Percentiles rank a stretch among this genome's conserved stretches.
phyloP scores from a whole-genome alignment of 495 filamentous ascomycete species.

The Aeminium ludgeri region DNA sequence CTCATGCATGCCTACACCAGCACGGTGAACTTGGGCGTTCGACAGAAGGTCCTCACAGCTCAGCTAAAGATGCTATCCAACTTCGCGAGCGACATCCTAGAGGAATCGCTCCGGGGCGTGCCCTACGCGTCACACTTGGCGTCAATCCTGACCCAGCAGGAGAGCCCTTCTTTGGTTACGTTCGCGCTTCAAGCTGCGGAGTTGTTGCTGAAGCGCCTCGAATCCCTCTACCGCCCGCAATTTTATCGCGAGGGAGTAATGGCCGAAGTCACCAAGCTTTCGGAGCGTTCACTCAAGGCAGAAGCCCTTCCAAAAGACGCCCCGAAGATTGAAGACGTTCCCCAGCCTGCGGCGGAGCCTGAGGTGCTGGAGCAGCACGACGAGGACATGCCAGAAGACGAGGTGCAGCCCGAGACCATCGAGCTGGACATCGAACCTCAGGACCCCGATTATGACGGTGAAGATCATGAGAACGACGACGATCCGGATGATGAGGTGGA shows the following conservation, averaged over 20 bases:
- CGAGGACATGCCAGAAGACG: conserved; percentile 13
- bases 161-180: conserved; percentile 74
- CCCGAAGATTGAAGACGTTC: not conserved
- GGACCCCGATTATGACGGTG: conserved; percentile 30
- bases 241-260: conserved; percentile 97
- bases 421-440: conserved; percentile 17
- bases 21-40: conserved; percentile 91
- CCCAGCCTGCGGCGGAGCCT: conserved; percentile 3
- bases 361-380: conserved; percentile 18
- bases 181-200: conserved; percentile 78
- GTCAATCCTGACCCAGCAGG: conserved; percentile 88
- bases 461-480: conserved; percentile 33
- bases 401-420: conserved; percentile 2
- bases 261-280: conserved; percentile 68
- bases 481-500: conserved; percentile 44
- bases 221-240: conserved; percentile 80
- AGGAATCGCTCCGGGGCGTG: conserved; percentile 74
- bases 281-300: conserved; percentile 34
- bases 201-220: conserved; percentile 65
- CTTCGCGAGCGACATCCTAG: conserved; percentile 62
- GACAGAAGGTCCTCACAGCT: conserved; percentile 89
- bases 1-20: conserved; percentile 95
- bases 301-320: conserved; percentile 6
- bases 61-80: conserved; percentile 99
- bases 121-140: conserved; percentile 96